Percentiles rank a stretch among this genome's conserved stretches.
phyloP scores from a whole-genome alignment of 2,329 filamentous ascomycete species.

The Fusarium algeriense region DNA sequence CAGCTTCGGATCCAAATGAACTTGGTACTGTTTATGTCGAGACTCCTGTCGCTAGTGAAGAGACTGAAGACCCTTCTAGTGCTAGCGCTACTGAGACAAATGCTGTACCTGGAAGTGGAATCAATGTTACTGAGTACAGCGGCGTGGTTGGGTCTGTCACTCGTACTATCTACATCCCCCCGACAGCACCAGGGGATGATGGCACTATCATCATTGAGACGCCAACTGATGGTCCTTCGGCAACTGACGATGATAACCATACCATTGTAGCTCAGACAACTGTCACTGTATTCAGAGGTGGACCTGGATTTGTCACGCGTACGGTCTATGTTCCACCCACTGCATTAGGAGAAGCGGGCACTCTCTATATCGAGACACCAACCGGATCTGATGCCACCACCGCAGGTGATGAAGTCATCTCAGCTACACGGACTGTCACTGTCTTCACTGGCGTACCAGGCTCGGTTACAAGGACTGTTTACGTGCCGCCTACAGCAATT shows the following conservation, averaged over 20 bases:
- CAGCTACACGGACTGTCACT: not conserved
- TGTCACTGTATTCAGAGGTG: not conserved
- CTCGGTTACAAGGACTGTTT: not conserved
- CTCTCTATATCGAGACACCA: not conserved
- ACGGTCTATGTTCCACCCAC: not conserved
- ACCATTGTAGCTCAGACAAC: not conserved
- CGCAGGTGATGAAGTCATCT: not conserved
- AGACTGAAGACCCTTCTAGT: not conserved
- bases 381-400: not conserved
- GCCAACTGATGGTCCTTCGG: not conserved
- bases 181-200: slow-evolving; percentile 2
- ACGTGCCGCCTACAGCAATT: not conserved
- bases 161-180: slow-evolving; percentile 5
- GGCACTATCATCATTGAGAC: slow-evolving; percentile 17
- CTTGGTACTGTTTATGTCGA: slow-evolving; percentile 16
- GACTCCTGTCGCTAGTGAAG: not conserved
- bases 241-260: not conserved
- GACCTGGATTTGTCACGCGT: not conserved
- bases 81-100: not conserved
- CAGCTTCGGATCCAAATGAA: not conserved
- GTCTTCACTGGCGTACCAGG: not conserved
- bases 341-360: not conserved
- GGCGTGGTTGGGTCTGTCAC: not conserved
- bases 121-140: not conserved
- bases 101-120: not conserved